Evolutionary conservation across 1,139 yeast genomes (phyloP), one percentile per base, ranked within the genome.

Genomic region (Dujonia santamariae): DNA sequence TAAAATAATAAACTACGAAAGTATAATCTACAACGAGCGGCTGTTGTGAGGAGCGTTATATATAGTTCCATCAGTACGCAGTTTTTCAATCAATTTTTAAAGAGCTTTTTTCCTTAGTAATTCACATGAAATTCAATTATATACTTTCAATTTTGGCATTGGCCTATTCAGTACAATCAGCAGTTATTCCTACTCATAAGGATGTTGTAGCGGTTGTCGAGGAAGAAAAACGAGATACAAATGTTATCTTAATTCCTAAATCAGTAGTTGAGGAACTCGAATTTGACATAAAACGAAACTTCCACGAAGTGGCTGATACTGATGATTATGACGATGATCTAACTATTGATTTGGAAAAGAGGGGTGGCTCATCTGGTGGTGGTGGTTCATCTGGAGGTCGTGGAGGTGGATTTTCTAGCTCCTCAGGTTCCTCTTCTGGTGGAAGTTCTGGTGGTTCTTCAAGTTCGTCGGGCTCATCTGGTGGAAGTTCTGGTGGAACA

Each of bases 391-490:
- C 9, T 22, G 25, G 25, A 22, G 25, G 25, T 22, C n/a, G 26
- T 11, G 15, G 32, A 19, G 19, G 32, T 13, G 14, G 15, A 14
- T 22, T 14, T 18, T 28, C 19, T 13, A 30, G 37, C 3, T 19
- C 37, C 6, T 19, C 20, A 13, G 36, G 36, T 4, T 30, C 28
- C 17, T 31, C 30, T 16, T 14, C 12, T 9, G 19, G 20, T n/a
- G 26, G 27, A n/a, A 28, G 27, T 9, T 27, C 32, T 16, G 32
- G 31, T 17, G 26, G 26, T 7, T 31, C 35, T 11, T 34, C 37
- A 11, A 12, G 35, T 16, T 27, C 28, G 13, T 34, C 37, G 5
- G 33, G 34, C 8, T 34, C 37, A 11, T 34, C 37, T 14, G 37
- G 37, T 7, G 36, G 37, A n/a, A 29, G 37, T 17, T 36, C 36